Evolutionary conservation across 495 filamentous ascomycete genomes (phyloP).

Genomic region (Penicillium flavigenum): DNA sequence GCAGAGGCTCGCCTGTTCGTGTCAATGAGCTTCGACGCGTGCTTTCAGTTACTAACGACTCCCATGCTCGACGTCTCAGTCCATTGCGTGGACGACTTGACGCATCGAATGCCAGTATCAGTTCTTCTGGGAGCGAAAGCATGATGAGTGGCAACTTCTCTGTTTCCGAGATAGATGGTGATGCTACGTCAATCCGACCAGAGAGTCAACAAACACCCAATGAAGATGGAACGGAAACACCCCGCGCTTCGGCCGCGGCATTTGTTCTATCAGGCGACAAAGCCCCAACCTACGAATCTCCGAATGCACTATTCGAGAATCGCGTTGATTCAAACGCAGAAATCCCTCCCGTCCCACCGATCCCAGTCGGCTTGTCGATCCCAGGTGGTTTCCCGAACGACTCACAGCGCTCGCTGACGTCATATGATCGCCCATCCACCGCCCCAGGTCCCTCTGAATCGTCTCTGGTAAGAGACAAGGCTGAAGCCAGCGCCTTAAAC

Average conservation of each 20-base stretch:
- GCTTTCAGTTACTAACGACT: conserved; percentile 52
- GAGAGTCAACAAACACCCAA: conserved; percentile 24
- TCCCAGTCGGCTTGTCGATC: conserved; percentile 39
- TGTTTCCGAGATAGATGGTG: conserved; percentile 38
- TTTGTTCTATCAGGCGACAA: conserved; percentile 18
- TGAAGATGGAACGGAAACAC: conserved; percentile 37
- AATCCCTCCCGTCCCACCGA: conserved; percentile 48
- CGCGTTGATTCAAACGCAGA: conserved; percentile 21
- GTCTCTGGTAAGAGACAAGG: conserved; percentile 25
- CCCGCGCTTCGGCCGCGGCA: conserved; percentile 29
- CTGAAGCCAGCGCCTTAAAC: conserved; percentile 18
- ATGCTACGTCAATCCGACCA: conserved; percentile 31
- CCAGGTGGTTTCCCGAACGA: conserved; percentile 41
- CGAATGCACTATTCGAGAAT: conserved; percentile 6
- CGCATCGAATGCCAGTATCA: conserved; percentile 36
- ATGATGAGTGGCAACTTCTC: conserved; percentile 45
- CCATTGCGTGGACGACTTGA: conserved; percentile 41
- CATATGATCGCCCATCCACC: conserved; percentile 40
- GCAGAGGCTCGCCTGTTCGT: conserved; percentile 66
- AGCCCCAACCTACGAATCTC: conserved; percentile 7
- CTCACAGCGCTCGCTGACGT: conserved; percentile 37
- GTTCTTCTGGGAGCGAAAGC: conserved; percentile 49
- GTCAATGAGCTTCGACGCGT: conserved; percentile 85
- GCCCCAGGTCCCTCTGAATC: conserved; percentile 33
- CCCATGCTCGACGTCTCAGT: conserved; percentile 37